These are phyloP conservation scores for Smittium mucronatum DNA, from an alignment of 371 early-diverging fungal species.

Conservation along the genomic window DNA sequence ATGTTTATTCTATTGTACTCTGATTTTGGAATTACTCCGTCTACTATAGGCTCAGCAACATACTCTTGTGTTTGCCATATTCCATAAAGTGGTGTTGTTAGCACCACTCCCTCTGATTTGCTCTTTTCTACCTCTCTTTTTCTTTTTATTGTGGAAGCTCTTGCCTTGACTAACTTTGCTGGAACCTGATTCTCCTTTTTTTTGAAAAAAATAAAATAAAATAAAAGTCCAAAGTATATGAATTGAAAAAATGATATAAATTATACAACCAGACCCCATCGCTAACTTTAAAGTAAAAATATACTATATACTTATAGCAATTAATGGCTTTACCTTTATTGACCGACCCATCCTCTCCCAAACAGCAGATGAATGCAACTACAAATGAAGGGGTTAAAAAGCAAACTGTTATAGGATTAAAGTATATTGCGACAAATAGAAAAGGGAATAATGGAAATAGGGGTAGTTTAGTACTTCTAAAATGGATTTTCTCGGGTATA, in stretches of 20 bases:
- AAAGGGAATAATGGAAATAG: no score
- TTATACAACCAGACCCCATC: no score
- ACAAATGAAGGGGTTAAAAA: no score
- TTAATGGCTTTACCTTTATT: background rate
- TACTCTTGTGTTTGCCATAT: background rate
- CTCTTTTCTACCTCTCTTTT: background rate
- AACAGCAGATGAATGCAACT: background rate
- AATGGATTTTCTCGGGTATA: background rate
- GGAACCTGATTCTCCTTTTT: background rate
- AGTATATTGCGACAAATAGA: no score
- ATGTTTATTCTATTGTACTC: constrained; percentile 8
- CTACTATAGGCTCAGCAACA: background rate
- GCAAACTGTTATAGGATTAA: no score
- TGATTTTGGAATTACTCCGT: background rate
- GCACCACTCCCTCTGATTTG: background rate
- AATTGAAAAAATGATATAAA: no score
- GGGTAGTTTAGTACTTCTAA: no score
- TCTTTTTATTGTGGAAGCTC: constrained; percentile 5
- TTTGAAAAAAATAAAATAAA: no score
- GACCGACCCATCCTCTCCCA: background rate
- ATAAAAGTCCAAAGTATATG: no score
- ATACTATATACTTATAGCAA: no score
- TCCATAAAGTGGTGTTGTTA: background rate
- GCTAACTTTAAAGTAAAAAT: no score
- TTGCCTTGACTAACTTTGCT: background rate